These are phyloP conservation scores for sorghum (Sorghum bicolor) DNA, from an alignment of 176 grass and related monocot genomes.

Conservation along the genomic window DNA sequence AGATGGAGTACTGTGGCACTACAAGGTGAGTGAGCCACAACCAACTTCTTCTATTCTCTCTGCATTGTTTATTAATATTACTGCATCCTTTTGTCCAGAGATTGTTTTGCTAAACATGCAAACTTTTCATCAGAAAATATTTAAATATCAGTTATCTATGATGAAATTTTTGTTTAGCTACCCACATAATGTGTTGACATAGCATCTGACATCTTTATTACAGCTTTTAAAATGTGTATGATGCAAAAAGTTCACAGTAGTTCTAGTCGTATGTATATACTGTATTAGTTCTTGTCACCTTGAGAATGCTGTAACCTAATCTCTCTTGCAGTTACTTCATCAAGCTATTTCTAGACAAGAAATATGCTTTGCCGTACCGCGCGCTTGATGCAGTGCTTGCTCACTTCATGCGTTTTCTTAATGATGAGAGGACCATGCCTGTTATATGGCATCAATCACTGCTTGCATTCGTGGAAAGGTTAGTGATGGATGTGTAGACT, in stretches of 20 bases:
- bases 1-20: slow-evolving; percentile 93
- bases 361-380: slow-evolving; percentile 88
- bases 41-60: background rate
- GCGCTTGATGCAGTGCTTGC: slow-evolving; percentile 82
- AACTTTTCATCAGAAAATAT: background rate
- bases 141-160: background rate
- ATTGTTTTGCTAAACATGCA: background rate
- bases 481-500: slow-evolving; percentile 12
- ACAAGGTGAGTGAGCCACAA: slow-evolving; percentile 56
- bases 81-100: background rate
- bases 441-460: slow-evolving; percentile 98
- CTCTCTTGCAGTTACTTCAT: slow-evolving; percentile 84
- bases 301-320: slow-evolving; percentile 16
- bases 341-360: slow-evolving; percentile 95
- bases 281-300: background rate
- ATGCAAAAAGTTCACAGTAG: background rate
- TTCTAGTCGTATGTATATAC: background rate
- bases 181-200: background rate
- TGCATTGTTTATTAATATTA: background rate
- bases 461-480: slow-evolving; percentile 95
- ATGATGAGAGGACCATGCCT: slow-evolving; percentile 73
- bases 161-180: background rate
- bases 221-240: background rate
- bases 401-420: slow-evolving; percentile 85
- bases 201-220: background rate